phyloP scores from a whole-genome alignment of 176 grass and related monocot genomes.

The Paspalum vaginatum region DNA sequence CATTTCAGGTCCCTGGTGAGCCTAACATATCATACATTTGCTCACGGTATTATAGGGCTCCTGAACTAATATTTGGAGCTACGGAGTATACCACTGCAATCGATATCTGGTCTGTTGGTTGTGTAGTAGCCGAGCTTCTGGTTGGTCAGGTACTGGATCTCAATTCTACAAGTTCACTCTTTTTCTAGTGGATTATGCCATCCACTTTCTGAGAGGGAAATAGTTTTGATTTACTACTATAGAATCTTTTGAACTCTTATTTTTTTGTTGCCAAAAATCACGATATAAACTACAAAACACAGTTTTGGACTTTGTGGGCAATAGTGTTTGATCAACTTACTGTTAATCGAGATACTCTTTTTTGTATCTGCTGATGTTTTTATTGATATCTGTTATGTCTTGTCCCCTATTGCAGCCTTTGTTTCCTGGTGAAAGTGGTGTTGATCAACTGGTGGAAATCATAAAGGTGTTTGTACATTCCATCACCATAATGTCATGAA shows the following conservation, averaged over 20 bases:
- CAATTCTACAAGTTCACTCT: slow-evolving; percentile 12
- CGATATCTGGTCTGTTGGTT: slow-evolving; percentile 99
- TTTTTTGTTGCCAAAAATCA: slow-evolving; percentile 4
- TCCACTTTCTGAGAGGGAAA: neutral
- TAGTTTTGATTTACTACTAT: neutral
- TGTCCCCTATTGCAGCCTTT: slow-evolving; percentile 56
- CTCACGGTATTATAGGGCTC: slow-evolving; percentile 97
- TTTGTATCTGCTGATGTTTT: neutral
- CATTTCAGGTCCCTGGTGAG: slow-evolving; percentile 85
- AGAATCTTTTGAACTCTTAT: neutral
- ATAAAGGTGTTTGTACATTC: slow-evolving; percentile 81
- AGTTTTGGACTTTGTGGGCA: slow-evolving; percentile 25
- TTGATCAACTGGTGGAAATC: slow-evolving; percentile 97
- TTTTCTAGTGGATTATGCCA: slow-evolving; percentile 9
- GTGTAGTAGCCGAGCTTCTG: slow-evolving; percentile 91
- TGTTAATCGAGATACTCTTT: neutral
- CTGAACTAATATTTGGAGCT: slow-evolving; percentile 97
- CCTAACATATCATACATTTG: slow-evolving; percentile 99
- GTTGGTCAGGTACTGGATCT: slow-evolving; percentile 70
- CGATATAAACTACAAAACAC: neutral
- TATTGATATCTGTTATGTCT: neutral
- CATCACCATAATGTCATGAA: slow-evolving; percentile 18
- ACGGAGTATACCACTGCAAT: slow-evolving; percentile 89
- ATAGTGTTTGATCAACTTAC: slow-evolving; percentile 3
- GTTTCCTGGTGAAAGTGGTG: slow-evolving; percentile 93